Evolutionary conservation across 129 eudicot genomes (phyloP).

Genomic region (Chrysanthemum seticuspe): DNA sequence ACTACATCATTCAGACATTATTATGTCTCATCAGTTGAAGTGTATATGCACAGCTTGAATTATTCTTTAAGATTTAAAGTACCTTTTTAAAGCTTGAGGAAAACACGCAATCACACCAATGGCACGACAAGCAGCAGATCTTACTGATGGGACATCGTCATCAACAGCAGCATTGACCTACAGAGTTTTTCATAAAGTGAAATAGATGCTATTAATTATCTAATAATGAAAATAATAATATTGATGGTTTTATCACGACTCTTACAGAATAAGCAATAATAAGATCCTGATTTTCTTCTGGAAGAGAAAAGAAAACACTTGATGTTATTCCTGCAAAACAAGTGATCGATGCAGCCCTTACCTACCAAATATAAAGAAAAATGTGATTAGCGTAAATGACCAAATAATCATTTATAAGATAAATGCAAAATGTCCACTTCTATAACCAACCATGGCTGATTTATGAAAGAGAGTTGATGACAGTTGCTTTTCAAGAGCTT

Average conservation of each 20-base stretch:
- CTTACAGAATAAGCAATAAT: conserved; percentile 72
- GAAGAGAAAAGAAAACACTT: conserved; percentile 62
- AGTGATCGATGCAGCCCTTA: conserved; percentile 89
- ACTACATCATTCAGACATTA: conserved; percentile 36
- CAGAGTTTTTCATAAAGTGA: conserved; percentile 4
- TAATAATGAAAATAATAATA: background rate
- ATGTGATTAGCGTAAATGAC: conserved; percentile 19
- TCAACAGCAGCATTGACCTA: conserved; percentile 71
- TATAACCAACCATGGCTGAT: conserved; percentile 78
- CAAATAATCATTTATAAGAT: background rate
- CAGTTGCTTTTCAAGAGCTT: conserved; percentile 63
- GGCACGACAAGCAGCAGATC: conserved; percentile 99
- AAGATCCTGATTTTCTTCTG: conserved; percentile 62
- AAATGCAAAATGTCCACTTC: background rate
- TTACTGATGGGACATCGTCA: conserved; percentile 85
- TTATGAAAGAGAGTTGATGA: conserved; percentile 57
- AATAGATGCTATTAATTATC: background rate
- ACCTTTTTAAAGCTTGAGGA: conserved; percentile 74
- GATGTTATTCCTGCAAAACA: conserved; percentile 98
- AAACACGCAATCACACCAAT: conserved; percentile 94
- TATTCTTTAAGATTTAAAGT: conserved; percentile 8
- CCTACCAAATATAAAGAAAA: conserved; percentile 41
- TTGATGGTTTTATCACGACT: background rate
- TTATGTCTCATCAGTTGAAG: conserved; percentile 4
- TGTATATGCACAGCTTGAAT: background rate